Evolutionary conservation across 2,329 filamentous ascomycete species (phyloP), one percentile per base, ranked within the genome.

Genomic region (Phialophora chinensis): DNA sequence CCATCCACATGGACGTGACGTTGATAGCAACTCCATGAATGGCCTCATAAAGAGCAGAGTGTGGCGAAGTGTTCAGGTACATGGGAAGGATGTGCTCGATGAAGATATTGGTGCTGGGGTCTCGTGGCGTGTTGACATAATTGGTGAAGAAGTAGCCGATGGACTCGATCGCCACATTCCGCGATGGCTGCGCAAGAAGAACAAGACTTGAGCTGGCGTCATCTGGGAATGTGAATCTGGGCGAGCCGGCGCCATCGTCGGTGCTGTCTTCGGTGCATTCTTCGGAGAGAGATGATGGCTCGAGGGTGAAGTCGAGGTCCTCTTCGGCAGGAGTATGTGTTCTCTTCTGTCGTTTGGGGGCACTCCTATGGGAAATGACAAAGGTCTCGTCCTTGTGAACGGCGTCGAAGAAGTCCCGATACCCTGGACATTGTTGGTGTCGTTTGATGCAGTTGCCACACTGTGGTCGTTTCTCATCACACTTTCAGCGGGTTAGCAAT

Each of bases 61-160:
- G 12, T 4, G 47, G 47, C 23, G 66, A 47, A 1, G 66, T 61
- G 47, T 55, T 62, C 47, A 66, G 14, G 63, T 66, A 70, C 23
- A 68, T 55, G 11, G 68, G 68, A 29, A 68, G 60, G 53, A 70
- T 66, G 31, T 66, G 60, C 50, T 68, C 68, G 54, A 68, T 59
- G 57, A 70, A 68, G 57, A 70, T 66, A 44, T 70, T 70, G 17
- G 66, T 70, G 44, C 60, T 67, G 4, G 63, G 62, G 29, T 70
- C 68, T 27, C 66, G 66, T 5, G 68, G 68, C 11, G 66, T 68
- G 49, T 68, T 65, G 68, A 70, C 66, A 58, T 70, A 70, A 47
- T 70, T 70, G 14, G 47, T 42, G 38, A 70, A 66, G 63, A 70
- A 70, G 49, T 64, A 70, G 25, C 52, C 53, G 10, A 70, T 17